Base-by-base conservation (phyloP, 78 protist genomes). In the Dictyostelium brefeldianum region DNA sequence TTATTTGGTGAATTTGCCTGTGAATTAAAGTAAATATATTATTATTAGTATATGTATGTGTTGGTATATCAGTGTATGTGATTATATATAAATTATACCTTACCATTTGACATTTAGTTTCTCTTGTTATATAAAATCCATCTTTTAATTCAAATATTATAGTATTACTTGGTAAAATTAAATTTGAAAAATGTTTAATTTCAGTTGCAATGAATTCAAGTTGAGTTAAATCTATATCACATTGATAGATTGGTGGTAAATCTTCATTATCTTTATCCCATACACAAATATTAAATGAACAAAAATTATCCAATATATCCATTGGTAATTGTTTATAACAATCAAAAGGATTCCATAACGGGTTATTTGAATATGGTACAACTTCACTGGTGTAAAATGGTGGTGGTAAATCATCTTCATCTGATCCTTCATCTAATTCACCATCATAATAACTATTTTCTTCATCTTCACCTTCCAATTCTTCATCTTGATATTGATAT, bases 321-420 rank as follows among this genome's bases (percentile, higher is more conserved):
- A 15, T 46, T 48, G 95, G 71, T 53, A 79, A 36, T 17, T 80
- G 91, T 50, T 53, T 59, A 79, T 90, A 81, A 51, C 89, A 90
- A 82, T 90, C 95, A 59, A 90, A 90, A 62, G 89, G 73, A 31
- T 82, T 81, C 89, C 87, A 90, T 46, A 79, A 50, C 18, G 95
- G 95, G 65, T 90, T 90, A 79, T 79, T 75, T 79, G 95, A 90
- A 53, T 90, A 48, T 12, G 41, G 29, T 7, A 90, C 78, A 51
- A 79, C 69, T 79, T 90, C 95, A 53, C 95, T 90, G 18, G 80
- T 90, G 64, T 90, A 90, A 79, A 90, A 90, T 47, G 95, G 77
- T n/a, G 78, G 69, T 18, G 90, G 90, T 69, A 82, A 53, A 62
- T 82, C 90, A 41, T 82, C 79, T 10, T 41, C 62, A 5, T 82